Base-by-base conservation (phyloP, 2,329 filamentous ascomycete genomes). In the Fusarium guadeloupense region DNA sequence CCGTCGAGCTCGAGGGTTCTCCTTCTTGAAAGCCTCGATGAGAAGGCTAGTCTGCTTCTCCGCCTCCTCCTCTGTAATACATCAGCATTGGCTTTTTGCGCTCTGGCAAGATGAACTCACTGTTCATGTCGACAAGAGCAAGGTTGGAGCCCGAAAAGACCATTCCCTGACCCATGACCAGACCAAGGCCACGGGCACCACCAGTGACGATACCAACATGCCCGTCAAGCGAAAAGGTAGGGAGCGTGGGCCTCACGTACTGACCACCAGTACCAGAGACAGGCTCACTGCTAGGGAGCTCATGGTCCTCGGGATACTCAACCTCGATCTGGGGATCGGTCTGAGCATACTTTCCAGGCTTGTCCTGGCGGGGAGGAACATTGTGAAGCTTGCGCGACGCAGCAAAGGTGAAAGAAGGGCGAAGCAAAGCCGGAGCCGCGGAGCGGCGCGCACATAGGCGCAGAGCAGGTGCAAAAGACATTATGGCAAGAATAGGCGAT, bases 41-140 rank as follows among this genome's bases (percentile, higher is more conserved):
- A 97, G 83, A 60, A 86, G 84, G 66, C 86, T 73, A 14, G 92
- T 92, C 73, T 95, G 91, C 69, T 86, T 86, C 72, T 89, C 83
- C 9, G 91, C 94, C 77, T 97, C 92, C 34, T 94, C 90, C 81
- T 91, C 91, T 94, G 70, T 6, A 14, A 19, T 10, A 2, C 9
- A 53, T 72, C 37, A 72, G 57, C 35, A 40, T 39, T 40, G 6
- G 9, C 14, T n/a, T 9, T 10, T 4, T 10, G 13, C 14, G 20
- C 35, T 19, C 17, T 9, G 35, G 33, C n/a, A 26, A 28, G 16
- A 6, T 33, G 28, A 40, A 82, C 87, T 67, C 77, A 94, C 91
- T 90, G 79, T 98, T 97, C 80, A 97, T 81, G 75, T 98, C 94
- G 34, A 97, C 92, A 76, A 98, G 91, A 35, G 94, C 94, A 60